These are phyloP conservation scores for Ustilago cynodontis DNA, from an alignment of 1,284 basidiomycete species.

Conservation along the genomic window DNA sequence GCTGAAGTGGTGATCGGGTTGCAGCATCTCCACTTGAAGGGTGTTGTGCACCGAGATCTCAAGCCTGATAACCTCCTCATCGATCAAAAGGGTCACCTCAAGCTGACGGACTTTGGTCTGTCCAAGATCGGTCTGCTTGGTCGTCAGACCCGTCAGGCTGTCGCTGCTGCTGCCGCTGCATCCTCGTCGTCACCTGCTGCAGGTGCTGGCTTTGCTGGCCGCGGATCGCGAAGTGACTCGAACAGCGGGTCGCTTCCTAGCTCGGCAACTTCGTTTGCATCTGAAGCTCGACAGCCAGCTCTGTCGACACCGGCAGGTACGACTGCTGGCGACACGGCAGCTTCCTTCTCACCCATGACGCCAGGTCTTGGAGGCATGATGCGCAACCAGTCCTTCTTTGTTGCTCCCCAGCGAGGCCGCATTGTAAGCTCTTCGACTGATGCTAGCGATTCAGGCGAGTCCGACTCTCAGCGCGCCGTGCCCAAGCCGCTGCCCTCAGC, in stretches of 20 bases:
- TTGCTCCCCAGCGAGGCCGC: constrained; percentile 47
- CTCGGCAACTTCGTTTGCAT: constrained; percentile 49
- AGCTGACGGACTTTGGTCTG: constrained; percentile 96
- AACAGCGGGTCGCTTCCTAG: constrained; percentile 43
- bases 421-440: constrained; percentile 60
- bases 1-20: constrained; percentile 95
- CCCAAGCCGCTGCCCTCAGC: constrained; percentile 50
- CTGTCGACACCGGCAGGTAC: constrained; percentile 47
- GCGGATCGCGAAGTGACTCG: constrained; percentile 26
- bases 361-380: constrained; percentile 50
- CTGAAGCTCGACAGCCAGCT: constrained; percentile 26
- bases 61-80: constrained; percentile 98
- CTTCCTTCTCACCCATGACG: constrained; percentile 55
- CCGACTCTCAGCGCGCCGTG: constrained; percentile 41
- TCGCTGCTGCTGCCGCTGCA: constrained; percentile 13
- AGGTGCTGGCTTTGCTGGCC: constrained; percentile 14
- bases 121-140: constrained; percentile 96
- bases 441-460: constrained; percentile 59
- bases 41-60: constrained; percentile 97
- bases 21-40: constrained; percentile 92
- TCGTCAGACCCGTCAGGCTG: constrained; percentile 76
- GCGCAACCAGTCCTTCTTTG: constrained; percentile 57
- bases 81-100: constrained; percentile 93
- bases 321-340: constrained; percentile 49
- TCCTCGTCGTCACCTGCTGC: constrained; percentile 11